Percentiles rank a stretch among this genome's conserved stretches.
Evolutionary conservation across 345 rosid genomes (phyloP).

Genomic region (Salix purpurea): DNA sequence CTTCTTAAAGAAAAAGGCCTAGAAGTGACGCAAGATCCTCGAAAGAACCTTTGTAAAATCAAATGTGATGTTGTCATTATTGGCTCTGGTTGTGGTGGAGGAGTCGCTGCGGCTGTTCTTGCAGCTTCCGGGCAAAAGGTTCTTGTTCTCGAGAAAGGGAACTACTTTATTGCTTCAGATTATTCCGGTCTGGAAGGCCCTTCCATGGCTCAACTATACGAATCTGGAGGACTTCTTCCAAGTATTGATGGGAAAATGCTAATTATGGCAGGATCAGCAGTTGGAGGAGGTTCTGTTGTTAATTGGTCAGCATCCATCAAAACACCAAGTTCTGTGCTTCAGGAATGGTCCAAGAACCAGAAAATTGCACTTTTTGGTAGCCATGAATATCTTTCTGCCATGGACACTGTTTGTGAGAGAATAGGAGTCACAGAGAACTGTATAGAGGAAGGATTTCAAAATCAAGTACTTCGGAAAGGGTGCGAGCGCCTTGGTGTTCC

Average conservation of each 20-base stretch:
- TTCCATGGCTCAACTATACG: constrained; percentile 47
- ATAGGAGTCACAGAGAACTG: constrained; percentile 68
- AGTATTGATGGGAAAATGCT: constrained; percentile 31
- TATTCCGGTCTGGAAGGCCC: constrained; percentile 68
- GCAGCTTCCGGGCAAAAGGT: constrained; percentile 70
- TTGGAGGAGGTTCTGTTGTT: constrained; percentile 87
- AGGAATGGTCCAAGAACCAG: constrained; percentile 61
- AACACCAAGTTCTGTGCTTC: constrained; percentile 59
- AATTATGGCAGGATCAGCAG: constrained; percentile 67
- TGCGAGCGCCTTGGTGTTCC: constrained; percentile 63
- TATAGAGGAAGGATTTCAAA: constrained; percentile 59
- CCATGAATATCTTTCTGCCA: constrained; percentile 49
- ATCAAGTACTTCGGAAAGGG: constrained; percentile 68
- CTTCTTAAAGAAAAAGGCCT: constrained; percentile 62
- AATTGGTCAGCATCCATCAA: constrained; percentile 88
- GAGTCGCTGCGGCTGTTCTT: constrained; percentile 82
- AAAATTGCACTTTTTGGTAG: constrained; percentile 44
- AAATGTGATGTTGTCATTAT: constrained; percentile 72
- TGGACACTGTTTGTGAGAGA: constrained; percentile 65
- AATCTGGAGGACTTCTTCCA: constrained; percentile 59
- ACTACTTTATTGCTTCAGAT: constrained; percentile 49
- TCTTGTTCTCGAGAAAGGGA: constrained; percentile 76
- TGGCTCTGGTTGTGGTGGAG: constrained; percentile 95
- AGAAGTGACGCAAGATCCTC: constrained; percentile 24
- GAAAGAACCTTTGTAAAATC: constrained; percentile 34